phyloP scores from a whole-genome alignment of 1,284 basidiomycete species.

The Fomitopsis schrenkii region DNA sequence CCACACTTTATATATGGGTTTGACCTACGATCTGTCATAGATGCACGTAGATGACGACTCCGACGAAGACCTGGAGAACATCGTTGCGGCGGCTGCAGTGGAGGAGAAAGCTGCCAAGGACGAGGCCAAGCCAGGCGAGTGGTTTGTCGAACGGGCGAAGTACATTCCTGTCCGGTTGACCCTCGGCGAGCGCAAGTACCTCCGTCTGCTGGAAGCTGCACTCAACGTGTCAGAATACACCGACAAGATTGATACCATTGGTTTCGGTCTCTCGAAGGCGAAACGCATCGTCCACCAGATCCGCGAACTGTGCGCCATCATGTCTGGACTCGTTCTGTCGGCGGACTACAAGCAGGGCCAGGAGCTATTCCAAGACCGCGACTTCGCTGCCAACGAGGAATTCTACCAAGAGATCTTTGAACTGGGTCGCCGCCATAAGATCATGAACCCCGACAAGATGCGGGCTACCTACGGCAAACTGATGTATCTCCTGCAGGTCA shows the following conservation, averaged over 20 bases:
- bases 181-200: slow-evolving; percentile 69
- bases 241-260: slow-evolving; percentile 77
- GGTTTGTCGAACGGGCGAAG: slow-evolving; percentile 76
- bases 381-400: slow-evolving; percentile 70
- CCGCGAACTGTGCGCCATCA: slow-evolving; percentile 76
- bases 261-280: slow-evolving; percentile 69
- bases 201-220: slow-evolving; percentile 77
- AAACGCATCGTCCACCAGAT: slow-evolving; percentile 82
- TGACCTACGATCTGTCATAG: slow-evolving; percentile 23
- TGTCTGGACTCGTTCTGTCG: slow-evolving; percentile 73
- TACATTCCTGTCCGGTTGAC: slow-evolving; percentile 75
- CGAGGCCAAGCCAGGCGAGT: slow-evolving; percentile 58
- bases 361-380: slow-evolving; percentile 71
- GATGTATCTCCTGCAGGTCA: slow-evolving; percentile 74
- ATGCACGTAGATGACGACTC: slow-evolving; percentile 51
- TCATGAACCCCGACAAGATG: slow-evolving; percentile 85
- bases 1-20: not conserved
- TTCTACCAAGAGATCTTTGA: slow-evolving; percentile 78
- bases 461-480: slow-evolving; percentile 82
- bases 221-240: slow-evolving; percentile 80
- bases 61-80: slow-evolving; percentile 36
- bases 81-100: slow-evolving; percentile 27
- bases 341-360: slow-evolving; percentile 85
- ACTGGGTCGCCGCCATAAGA: slow-evolving; percentile 78
- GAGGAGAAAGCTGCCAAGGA: slow-evolving; percentile 28